Percentiles rank a stretch among this genome's conserved stretches.
These are phyloP conservation scores for Chaetoceros tenuissimus DNA, from an alignment of 108 stramenopile species.

Conservation along the genomic window DNA sequence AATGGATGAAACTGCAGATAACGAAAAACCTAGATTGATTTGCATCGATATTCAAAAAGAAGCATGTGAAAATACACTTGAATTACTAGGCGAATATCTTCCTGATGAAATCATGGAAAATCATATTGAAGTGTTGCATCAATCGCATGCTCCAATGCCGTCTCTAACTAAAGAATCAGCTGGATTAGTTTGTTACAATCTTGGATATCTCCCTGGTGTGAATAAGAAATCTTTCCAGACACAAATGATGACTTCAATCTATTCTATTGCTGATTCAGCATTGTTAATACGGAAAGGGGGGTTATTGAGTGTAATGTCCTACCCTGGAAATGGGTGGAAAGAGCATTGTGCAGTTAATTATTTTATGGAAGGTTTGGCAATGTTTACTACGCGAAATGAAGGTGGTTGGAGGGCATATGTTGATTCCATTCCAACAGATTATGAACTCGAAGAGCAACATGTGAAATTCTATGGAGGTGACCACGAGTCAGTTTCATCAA, in stretches of 20 bases:
- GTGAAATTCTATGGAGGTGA: slow-evolving; percentile 4
- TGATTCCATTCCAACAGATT: slow-evolving; percentile 2
- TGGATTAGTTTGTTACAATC: slow-evolving; percentile 72
- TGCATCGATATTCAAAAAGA: slow-evolving; percentile 66
- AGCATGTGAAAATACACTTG: slow-evolving; percentile 46
- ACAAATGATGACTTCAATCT: slow-evolving; percentile 45
- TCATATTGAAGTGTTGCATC: slow-evolving; percentile 22
- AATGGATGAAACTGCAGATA: not conserved
- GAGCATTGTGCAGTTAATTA: slow-evolving; percentile 55
- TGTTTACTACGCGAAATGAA: slow-evolving; percentile 41
- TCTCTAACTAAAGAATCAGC: slow-evolving; percentile 9
- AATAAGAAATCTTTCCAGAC: slow-evolving; percentile 17
- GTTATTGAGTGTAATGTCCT: slow-evolving; percentile 65
- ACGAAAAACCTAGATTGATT: slow-evolving; percentile 33
- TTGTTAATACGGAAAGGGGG: slow-evolving; percentile 59
- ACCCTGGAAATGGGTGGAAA: slow-evolving; percentile 49
- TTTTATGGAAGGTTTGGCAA: slow-evolving; percentile 67
- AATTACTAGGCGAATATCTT: slow-evolving; percentile 17
- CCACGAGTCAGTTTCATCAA: not conserved
- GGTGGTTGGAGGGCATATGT: slow-evolving; percentile 56
- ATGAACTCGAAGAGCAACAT: not conserved
- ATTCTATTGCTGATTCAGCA: slow-evolving; percentile 59
- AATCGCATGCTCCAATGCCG: slow-evolving; percentile 43
- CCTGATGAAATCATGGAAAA: slow-evolving; percentile 1
- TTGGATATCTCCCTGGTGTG: slow-evolving; percentile 54